Base-by-base conservation (phyloP, 208 protist genomes). In the Angomonas ambiguus region DNA sequence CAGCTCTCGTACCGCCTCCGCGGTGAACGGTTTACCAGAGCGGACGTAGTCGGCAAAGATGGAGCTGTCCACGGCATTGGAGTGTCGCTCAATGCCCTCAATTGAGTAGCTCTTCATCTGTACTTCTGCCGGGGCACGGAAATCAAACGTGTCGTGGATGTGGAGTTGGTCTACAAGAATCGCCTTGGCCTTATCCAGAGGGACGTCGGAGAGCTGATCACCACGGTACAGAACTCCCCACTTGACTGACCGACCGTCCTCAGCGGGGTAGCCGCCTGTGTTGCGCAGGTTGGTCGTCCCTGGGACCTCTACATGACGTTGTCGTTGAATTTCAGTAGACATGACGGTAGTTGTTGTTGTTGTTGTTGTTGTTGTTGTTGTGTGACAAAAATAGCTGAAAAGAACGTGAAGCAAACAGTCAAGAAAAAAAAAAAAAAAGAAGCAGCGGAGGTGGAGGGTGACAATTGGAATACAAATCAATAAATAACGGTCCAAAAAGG, bases 241-340 rank as follows among this genome's bases (percentile, higher is more conserved):
- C 71, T 76, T 77, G 18, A 58, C 71, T 1, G 41, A 66, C 45
- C 75, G 76, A 42, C 75, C 69, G 33, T 67, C 61, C 1, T 18
- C 51, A 1, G 74, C 66, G 30, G 49, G 49, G 64, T 81, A 81
- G 64, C 79, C 75, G 53, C 79, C 79, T 11, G 81, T 51, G 63
- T 81, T 75, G 16, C 79, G 74, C 22, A 85, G 56, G 64, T 85
- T 85, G 27, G 57, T 76, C 0, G 72, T 65, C 4, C 79, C 79
- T 16, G 67, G 61, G n/a, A 78, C 42, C n/a, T 4, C 38, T 0
- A 85, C 55, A 42, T 69, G 71, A 2, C 79, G 61, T 34, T 72
- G 49, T 18, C 56, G 51, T 48, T 77, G 74, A 25, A 77, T 62
- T 1, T 28, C 18, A 6, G 55, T 45, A 8, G 63, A 8, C 66